Percentiles rank a stretch among this genome's conserved stretches.
Conservation (phyloP, 2,329 filamentous ascomycete genomes). For the Fusarium tjaetaba region DNA sequence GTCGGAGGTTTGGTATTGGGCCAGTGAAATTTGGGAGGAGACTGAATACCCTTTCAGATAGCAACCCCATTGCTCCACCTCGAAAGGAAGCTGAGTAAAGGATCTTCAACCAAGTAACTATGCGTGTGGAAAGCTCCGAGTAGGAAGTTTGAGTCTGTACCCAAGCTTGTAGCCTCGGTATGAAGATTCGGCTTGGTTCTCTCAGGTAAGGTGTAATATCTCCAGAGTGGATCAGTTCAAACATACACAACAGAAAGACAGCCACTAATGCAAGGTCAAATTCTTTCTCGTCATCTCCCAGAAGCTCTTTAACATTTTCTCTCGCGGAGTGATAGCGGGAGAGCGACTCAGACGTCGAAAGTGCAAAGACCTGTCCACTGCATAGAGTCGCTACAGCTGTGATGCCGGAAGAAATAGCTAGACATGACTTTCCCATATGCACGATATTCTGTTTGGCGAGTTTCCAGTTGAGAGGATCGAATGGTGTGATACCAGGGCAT, state of each 20-base stretch:
- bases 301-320: not conserved
- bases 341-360: not conserved
- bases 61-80: not conserved
- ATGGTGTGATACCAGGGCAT: not conserved
- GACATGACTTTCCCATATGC: not conserved
- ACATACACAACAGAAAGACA: not conserved
- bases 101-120: not conserved
- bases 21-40: not conserved
- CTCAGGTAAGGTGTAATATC: not conserved
- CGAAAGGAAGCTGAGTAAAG: not conserved
- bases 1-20: not conserved
- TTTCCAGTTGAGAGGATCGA: not conserved
- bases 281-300: not conserved
- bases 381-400: not conserved
- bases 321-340: not conserved
- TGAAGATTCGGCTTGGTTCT: not conserved
- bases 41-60: not conserved
- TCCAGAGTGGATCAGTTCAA: not conserved
- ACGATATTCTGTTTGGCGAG: not conserved
- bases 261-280: not conserved
- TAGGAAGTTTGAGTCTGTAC: not conserved
- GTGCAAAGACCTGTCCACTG: not conserved
- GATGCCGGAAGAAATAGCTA: not conserved
- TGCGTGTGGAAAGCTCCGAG: not conserved
- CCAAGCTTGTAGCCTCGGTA: fast-evolving